Percentiles rank a stretch among this genome's conserved stretches.
Evolutionary conservation across 805 yeast species (phyloP).

Genomic region (Candida namnaoensis): DNA sequence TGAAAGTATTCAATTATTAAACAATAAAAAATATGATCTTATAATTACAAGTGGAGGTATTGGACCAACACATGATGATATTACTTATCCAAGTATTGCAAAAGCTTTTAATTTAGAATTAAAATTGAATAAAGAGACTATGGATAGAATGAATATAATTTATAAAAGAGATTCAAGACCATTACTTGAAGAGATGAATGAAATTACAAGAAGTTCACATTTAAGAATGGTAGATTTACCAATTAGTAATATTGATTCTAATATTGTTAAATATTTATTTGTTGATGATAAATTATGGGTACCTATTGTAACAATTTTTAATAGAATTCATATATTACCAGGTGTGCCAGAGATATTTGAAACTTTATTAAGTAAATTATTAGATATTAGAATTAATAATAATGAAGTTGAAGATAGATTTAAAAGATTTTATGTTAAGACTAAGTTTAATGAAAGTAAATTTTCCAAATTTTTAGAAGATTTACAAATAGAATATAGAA

Average conservation of each 20-base stretch:
- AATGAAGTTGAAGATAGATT: conserved; percentile 18
- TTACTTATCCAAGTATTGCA: conserved; percentile 73
- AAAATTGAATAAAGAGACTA: conserved; percentile 47
- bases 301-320: conserved; percentile 64
- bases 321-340: conserved; percentile 65
- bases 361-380: conserved; percentile 37
- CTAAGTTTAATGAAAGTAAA: conserved; percentile 51
- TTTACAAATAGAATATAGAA: conserved; percentile 33
- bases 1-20: conserved; percentile 35
- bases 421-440: conserved; percentile 50
- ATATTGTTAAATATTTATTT: conserved; percentile 39
- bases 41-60: conserved; percentile 38
- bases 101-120: conserved; percentile 47
- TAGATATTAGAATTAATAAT: conserved; percentile 27
- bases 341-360: conserved; percentile 77
- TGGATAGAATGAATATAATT: conserved; percentile 47
- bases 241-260: conserved; percentile 22
- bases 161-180: conserved; percentile 15
- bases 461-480: conserved; percentile 56
- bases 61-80: conserved; percentile 89
- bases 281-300: conserved; percentile 64
- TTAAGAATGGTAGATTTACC: conserved; percentile 81
- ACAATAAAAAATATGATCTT: conserved; percentile 49
- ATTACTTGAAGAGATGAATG: conserved; percentile 12
- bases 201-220: conserved; percentile 38